Evolutionary conservation across 257 asterid species (phyloP).

Genomic region (Gentiana straminea): DNA sequence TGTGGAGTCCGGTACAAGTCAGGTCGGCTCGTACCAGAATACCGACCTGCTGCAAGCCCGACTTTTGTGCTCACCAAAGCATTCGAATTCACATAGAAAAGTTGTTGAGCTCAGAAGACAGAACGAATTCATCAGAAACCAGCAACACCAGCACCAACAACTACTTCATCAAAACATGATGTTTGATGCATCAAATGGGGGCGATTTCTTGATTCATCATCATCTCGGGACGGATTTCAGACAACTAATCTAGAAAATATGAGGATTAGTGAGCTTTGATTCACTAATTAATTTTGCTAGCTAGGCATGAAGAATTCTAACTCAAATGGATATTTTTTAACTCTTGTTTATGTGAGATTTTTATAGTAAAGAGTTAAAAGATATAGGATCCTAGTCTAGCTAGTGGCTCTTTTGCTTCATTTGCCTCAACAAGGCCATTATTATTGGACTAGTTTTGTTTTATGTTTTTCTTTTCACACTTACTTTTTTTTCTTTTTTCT

Average conservation of each 20-base stretch:
- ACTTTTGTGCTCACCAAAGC: slow-evolving; percentile 71
- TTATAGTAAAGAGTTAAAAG: slow-evolving; percentile 7
- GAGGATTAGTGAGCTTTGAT: slow-evolving; percentile 1
- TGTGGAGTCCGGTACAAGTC: slow-evolving; percentile 91
- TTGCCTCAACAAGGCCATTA: slow-evolving; percentile 26
- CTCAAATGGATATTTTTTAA: slow-evolving; percentile 29
- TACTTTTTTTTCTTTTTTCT: no score
- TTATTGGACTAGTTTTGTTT: slow-evolving; percentile 16
- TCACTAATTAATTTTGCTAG: slow-evolving; percentile 10
- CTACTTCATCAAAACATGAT: slow-evolving; percentile 55
- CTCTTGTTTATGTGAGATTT: slow-evolving; percentile 6
- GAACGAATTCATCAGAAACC: slow-evolving; percentile 49
- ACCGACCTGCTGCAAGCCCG: slow-evolving; percentile 95
- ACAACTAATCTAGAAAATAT: slow-evolving; percentile 40
- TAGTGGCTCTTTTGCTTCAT: slow-evolving; percentile 23
- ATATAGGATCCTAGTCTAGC: slow-evolving; percentile 19
- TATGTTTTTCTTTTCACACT: not conserved
- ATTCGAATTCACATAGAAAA: slow-evolving; percentile 82
- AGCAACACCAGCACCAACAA: slow-evolving; percentile 43
- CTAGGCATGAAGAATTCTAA: slow-evolving; percentile 30
- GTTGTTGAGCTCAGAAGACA: slow-evolving; percentile 82
- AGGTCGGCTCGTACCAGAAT: slow-evolving; percentile 89
- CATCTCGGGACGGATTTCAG: slow-evolving; percentile 68
- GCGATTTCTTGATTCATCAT: slow-evolving; percentile 82
- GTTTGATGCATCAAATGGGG: slow-evolving; percentile 51